Evolutionary conservation across 1,139 yeast genomes (phyloP), one percentile per base, ranked within the genome.

Genomic region (Blastobotrys niveus): DNA sequence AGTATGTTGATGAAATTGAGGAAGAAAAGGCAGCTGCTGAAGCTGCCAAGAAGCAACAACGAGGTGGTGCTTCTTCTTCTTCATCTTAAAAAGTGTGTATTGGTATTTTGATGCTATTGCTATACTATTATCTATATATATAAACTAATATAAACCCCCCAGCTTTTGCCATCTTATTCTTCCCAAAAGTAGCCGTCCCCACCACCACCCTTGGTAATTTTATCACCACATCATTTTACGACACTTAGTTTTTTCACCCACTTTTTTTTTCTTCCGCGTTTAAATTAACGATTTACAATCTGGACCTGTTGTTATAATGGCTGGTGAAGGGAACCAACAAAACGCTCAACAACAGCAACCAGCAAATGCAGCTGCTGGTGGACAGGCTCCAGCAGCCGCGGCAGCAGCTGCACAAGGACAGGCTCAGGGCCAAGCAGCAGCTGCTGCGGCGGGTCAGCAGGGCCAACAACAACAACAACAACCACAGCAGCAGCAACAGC

Each of bases 11-110:
- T 50, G 83, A 80, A 57, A 85, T 91, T 53, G 98, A 91, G 66
- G 84, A 78, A 36, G 97, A 91, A 64, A 89, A 89, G 71, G 91
- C 79, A 47, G 84, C 83, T 30, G 96, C 88, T 65, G 89, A 87
- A 21, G 95, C 86, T 53, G 82, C 82, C 75, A 85, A 85, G 72
- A 82, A 82, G 71, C 51, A 54, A 48, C 56, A 58, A 24, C 34
- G 38, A 15, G 34, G 38, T 22, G 27, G 38, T 12, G 3, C 8
- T 3, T 10, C 36, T 5, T 18, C 20, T 10, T 8, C 32, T 33
- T 10, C 10, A 19, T 33, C 19, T 33, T 33, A 27, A 14, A 27
- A 5, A 5, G 4, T 27, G 14, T 14, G 5, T 27, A 3, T 32
- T 32, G 12, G 3, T 32, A 3, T 32, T 32, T 32, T 32, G 12